These are phyloP conservation scores for Fusarium mexicanum DNA, from an alignment of 2,329 filamentous ascomycete species.

Conservation along the genomic window DNA sequence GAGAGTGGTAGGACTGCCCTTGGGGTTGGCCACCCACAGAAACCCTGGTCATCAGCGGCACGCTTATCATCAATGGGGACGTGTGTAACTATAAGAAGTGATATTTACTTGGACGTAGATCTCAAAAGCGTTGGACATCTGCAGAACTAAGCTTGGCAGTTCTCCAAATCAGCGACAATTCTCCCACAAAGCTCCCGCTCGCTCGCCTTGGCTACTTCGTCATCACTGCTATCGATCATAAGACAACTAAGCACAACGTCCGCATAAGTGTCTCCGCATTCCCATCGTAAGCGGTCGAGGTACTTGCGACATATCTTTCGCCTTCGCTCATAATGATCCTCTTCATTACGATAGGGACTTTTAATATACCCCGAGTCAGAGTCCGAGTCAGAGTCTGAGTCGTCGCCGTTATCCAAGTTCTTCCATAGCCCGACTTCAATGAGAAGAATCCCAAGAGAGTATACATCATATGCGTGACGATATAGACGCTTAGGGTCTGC, in stretches of 20 bases:
- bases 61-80: too few species aligned
- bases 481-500: neutral
- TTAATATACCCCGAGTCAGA: neutral
- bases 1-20: too few species aligned
- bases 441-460: neutral
- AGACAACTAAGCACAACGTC: neutral
- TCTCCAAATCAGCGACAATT: neutral
- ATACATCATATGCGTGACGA: neutral
- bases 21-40: too few species aligned
- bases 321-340: neutral
- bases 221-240: neutral
- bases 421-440: neutral
- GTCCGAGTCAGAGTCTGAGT: neutral
- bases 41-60: too few species aligned
- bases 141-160: neutral
- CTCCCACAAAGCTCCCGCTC: neutral
- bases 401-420: neutral
- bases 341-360: neutral
- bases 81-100: too few species aligned
- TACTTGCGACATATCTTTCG: neutral
- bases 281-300: neutral
- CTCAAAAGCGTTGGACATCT: too few species aligned
- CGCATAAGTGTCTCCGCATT: neutral
- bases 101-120: too few species aligned
- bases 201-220: neutral